Conservation (phyloP, 1,139 yeast species). For the Geotrichum cucujoidarum region DNA sequence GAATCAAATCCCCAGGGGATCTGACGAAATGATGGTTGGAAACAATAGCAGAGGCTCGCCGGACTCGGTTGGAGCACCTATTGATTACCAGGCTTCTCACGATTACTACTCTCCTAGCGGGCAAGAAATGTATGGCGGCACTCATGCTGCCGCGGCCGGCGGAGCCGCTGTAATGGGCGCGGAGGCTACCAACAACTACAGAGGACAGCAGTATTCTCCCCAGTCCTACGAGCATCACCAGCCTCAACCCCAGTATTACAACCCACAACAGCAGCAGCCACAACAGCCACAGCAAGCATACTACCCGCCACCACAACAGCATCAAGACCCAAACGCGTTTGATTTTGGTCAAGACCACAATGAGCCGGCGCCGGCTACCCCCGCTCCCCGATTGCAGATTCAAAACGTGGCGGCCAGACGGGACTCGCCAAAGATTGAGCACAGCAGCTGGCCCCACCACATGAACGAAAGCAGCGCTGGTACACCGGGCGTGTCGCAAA, state of each 20-base stretch:
- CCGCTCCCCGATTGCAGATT: slow-evolving; percentile 9
- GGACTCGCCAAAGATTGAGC: slow-evolving; percentile 13
- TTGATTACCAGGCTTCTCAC: not conserved
- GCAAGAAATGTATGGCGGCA: not conserved
- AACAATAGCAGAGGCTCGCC: not conserved
- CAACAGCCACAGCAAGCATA: slow-evolving; percentile 3
- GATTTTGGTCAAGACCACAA: not conserved
- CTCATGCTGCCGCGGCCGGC: not conserved
- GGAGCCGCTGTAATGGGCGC: not conserved
- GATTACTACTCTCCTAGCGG: slow-evolving; percentile 2
- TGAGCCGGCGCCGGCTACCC: not conserved
- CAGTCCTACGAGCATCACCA: not conserved
- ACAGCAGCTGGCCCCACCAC: slow-evolving; percentile 9
- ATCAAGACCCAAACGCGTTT: not conserved
- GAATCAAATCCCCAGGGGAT: slow-evolving; percentile 1
- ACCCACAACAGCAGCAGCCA: slow-evolving; percentile 1
- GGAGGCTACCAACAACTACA: not conserved
- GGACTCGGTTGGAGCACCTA: not conserved
- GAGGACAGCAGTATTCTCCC: not conserved
- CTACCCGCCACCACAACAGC: too few relatives aligned
- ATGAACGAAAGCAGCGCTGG: not conserved
- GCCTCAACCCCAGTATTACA: not conserved
- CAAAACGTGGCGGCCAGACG: slow-evolving; percentile 14
- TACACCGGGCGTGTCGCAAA: slow-evolving; percentile 5
- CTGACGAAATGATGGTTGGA: slow-evolving; percentile 3